Conservation (phyloP, 2,329 filamentous ascomycete species). For the Diplodia mutila region DNA sequence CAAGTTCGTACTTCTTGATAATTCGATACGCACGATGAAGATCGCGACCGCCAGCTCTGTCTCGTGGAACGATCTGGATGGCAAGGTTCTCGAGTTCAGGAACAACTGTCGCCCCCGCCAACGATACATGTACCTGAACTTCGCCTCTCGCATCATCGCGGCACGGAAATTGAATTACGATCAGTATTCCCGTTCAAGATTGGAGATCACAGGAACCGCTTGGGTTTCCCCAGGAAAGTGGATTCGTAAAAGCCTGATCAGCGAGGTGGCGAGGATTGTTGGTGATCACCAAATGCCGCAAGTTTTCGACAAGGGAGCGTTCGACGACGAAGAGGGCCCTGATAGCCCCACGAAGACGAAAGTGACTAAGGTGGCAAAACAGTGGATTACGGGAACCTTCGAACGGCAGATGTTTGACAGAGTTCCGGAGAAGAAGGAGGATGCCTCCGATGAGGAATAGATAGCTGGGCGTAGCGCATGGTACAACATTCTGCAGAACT, state of each 20-base stretch:
- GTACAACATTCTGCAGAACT: no score
- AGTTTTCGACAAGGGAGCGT: neutral
- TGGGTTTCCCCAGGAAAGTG: conserved; percentile 2
- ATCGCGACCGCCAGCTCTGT: accelerated
- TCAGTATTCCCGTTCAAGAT: no score
- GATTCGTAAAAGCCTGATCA: neutral
- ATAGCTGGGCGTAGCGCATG: no score
- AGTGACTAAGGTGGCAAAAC: no score
- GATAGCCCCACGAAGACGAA: no score
- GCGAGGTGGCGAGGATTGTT: neutral
- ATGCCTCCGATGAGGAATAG: no score
- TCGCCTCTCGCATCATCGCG: neutral
- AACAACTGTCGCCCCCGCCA: neutral
- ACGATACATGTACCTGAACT: neutral
- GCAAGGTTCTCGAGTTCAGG: neutral
- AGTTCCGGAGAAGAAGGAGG: no score
- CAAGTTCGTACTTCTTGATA: neutral
- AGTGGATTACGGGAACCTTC: no score
- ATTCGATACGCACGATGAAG: neutral
- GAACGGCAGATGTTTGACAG: no score
- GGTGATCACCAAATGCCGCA: neutral
- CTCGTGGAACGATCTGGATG: neutral
- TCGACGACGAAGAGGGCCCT: neutral
- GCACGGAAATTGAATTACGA: neutral
- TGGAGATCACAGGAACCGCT: neutral